phyloP scores from a whole-genome alignment of 2,329 filamentous ascomycete species.

The Zasmidium cellare region DNA sequence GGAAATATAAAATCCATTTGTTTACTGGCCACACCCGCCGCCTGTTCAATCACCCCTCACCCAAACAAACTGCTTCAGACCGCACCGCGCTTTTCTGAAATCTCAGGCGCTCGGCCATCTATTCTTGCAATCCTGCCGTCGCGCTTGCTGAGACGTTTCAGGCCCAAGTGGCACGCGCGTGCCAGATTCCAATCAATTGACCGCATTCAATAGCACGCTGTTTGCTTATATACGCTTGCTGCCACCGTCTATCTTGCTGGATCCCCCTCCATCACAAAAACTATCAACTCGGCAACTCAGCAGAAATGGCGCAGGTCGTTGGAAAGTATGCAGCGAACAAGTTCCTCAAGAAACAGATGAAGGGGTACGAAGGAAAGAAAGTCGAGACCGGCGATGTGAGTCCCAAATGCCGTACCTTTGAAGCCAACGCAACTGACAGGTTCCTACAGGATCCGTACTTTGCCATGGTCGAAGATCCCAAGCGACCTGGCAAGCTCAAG shows the following conservation, averaged over 20 bases:
- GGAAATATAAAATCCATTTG: too few species aligned
- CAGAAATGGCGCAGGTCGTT: constrained; percentile 45
- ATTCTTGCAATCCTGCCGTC: not conserved
- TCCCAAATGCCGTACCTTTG: not conserved
- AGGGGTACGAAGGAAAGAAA: constrained; percentile 48
- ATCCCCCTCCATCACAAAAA: not conserved
- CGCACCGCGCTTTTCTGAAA: not conserved
- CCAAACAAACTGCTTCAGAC: not conserved
- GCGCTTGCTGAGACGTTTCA: constrained; percentile 3
- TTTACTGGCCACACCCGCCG: too few species aligned
- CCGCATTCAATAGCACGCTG: not conserved
- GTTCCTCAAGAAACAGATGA: constrained; percentile 49
- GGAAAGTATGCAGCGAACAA: constrained; percentile 54
- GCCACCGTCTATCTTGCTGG: not conserved
- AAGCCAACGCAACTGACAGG: constrained; percentile 10
- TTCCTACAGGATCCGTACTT: constrained; percentile 79
- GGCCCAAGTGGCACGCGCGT: constrained; percentile 4
- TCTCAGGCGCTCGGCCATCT: constrained; percentile 4
- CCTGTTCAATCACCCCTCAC: too few species aligned
- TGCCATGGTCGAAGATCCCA: constrained; percentile 74
- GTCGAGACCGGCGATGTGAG: constrained; percentile 42
- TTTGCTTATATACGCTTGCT: not conserved
- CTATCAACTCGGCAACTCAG: not conserved
- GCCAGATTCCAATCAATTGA: constrained; percentile 18
- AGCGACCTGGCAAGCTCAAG: constrained; percentile 71